Conservation (phyloP, 108 stramenopile genomes). For the Halocafeteria seosinensis region DNA sequence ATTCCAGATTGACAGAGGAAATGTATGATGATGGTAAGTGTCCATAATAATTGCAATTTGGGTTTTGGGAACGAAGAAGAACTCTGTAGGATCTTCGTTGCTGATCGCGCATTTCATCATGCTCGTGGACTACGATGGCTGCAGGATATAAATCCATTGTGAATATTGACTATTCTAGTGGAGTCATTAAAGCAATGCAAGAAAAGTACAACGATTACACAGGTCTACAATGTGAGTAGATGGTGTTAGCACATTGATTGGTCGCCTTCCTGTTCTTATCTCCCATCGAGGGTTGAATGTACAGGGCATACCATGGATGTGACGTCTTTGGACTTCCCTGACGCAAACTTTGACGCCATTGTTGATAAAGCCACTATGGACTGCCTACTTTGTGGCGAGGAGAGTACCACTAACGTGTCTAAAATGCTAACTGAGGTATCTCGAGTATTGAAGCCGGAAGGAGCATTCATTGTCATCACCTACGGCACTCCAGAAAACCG, state of each 20-base stretch:
- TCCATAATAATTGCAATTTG: too few species aligned
- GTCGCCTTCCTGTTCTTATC: too few species aligned
- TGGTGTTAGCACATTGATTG: too few species aligned
- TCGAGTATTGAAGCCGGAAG: conserved; percentile 44
- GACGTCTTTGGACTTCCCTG: conserved; percentile 38
- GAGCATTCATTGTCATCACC: conserved; percentile 41
- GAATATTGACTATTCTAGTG: conserved; percentile 46
- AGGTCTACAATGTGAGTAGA: conserved; percentile 30
- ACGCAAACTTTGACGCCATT: conserved; percentile 45
- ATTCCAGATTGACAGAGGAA: conserved; percentile 18
- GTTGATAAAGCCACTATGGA: conserved; percentile 50
- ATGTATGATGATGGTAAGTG: conserved; percentile 23
- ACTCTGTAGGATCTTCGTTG: too few species aligned
- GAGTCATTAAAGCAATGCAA: conserved; percentile 44
- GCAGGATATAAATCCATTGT: conserved; percentile 29
- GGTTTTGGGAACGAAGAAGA: too few species aligned
- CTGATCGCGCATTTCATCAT: too few species aligned
- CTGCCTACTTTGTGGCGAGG: conserved; percentile 49
- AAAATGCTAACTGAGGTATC: conserved; percentile 47
- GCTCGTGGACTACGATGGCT: too few species aligned
- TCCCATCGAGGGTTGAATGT: too few species aligned
- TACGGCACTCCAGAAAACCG: conserved; percentile 53
- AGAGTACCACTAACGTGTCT: conserved; percentile 47
- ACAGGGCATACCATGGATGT: conserved; percentile 27
- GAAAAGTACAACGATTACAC: conserved; percentile 45